phyloP scores from a whole-genome alignment of 148 eudicot species.

The Fagopyrum homotropicum region DNA sequence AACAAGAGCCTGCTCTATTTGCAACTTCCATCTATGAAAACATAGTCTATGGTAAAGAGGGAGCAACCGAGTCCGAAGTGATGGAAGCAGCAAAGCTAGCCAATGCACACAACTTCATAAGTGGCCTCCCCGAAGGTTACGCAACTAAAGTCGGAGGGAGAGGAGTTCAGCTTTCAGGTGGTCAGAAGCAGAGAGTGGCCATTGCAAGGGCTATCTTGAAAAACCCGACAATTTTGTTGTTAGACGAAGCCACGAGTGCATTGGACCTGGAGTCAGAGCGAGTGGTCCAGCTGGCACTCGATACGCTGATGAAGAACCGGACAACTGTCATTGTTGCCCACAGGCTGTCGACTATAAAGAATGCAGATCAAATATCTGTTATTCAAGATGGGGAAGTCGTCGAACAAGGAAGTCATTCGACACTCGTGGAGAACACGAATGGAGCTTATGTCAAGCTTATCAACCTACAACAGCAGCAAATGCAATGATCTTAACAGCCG shows the following conservation, averaged over 20 bases:
- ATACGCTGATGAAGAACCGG: constrained; percentile 77
- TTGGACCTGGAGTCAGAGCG: constrained; percentile 83
- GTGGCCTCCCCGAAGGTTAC: constrained; percentile 90
- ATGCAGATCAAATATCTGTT: constrained; percentile 80
- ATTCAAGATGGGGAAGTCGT: constrained; percentile 74
- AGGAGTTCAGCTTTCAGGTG: constrained; percentile 88
- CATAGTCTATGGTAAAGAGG: constrained; percentile 88
- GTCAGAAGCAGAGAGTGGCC: constrained; percentile 94
- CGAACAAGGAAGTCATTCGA: constrained; percentile 76
- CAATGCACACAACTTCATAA: constrained; percentile 81
- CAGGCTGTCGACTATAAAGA: constrained; percentile 75
- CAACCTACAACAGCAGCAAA: constrained; percentile 52
- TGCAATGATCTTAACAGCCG: background rate
- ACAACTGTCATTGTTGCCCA: constrained; percentile 86
- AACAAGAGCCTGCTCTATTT: constrained; percentile 94
- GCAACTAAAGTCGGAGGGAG: constrained; percentile 83
- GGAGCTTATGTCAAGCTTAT: constrained; percentile 70
- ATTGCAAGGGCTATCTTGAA: constrained; percentile 85
- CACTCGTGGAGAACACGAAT: constrained; percentile 48
- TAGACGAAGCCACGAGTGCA: constrained; percentile 95
- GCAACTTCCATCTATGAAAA: constrained; percentile 86
- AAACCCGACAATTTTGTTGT: constrained; percentile 64
- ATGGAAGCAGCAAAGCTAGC: constrained; percentile 85
- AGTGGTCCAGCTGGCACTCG: constrained; percentile 76
- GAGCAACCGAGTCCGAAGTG: constrained; percentile 73